phyloP scores from a whole-genome alignment of 805 yeast species.

The Cyberlindnera lachancei region DNA sequence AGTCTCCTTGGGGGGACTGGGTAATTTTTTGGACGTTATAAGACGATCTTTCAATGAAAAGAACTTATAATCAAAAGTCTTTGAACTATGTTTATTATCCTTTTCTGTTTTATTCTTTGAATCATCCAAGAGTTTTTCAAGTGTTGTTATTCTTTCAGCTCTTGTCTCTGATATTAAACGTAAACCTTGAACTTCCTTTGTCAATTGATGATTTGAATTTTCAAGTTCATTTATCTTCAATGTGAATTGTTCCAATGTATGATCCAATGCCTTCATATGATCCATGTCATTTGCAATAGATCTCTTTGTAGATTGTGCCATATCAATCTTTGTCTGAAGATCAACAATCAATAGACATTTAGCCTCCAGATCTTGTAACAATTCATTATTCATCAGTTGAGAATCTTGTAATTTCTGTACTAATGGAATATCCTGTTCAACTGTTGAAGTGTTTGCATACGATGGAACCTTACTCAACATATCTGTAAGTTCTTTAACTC shows the following conservation, averaged over 20 bases:
- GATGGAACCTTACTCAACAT: slow-evolving; percentile 12
- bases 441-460: background rate
- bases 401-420: slow-evolving; percentile 12
- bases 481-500: slow-evolving; percentile 11
- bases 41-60: slow-evolving; percentile 15
- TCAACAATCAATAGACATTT: slow-evolving; percentile 26
- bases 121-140: slow-evolving; percentile 43
- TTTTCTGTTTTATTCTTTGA: slow-evolving; percentile 27
- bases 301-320: slow-evolving; percentile 25
- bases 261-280: slow-evolving; percentile 46
- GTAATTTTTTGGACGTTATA: slow-evolving; percentile 24
- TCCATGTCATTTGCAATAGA: slow-evolving; percentile 27
- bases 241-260: slow-evolving; percentile 48
- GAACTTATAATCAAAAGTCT: slow-evolving; percentile 9
- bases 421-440: slow-evolving; percentile 3
- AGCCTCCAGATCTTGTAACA: slow-evolving; percentile 20
- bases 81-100: no score
- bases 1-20: slow-evolving; percentile 3
- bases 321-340: slow-evolving; percentile 36
- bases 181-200: slow-evolving; percentile 47
- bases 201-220: slow-evolving; percentile 48
- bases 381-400: slow-evolving; percentile 12
- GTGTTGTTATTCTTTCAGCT: slow-evolving; percentile 45
- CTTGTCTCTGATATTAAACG: slow-evolving; percentile 52
- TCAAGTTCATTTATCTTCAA: slow-evolving; percentile 56